Percentiles rank a stretch among this genome's conserved stretches.
Conservation (phyloP, 2,329 filamentous ascomycete species). For the Fusarium anthophilum region DNA sequence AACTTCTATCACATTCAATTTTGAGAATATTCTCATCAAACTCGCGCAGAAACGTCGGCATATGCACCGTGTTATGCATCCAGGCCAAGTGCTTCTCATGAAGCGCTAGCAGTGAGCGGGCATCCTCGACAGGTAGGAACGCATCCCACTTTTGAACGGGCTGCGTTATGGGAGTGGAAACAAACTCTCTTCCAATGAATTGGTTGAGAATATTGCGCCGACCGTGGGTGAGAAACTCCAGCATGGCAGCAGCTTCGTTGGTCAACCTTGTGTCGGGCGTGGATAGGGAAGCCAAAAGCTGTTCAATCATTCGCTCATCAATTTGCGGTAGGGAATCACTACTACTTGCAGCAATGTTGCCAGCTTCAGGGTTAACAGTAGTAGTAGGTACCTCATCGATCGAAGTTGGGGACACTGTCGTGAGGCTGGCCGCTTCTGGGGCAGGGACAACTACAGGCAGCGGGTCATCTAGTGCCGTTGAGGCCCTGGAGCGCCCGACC, state of each 20-base stretch:
- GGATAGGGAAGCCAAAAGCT: background rate
- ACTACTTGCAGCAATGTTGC: too few relatives aligned
- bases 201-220: background rate
- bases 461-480: background rate
- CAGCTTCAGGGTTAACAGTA: background rate
- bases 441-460: background rate
- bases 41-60: background rate
- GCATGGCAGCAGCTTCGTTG: background rate
- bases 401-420: too few relatives aligned
- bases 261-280: background rate
- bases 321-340: background rate
- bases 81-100: background rate
- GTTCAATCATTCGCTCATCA: background rate
- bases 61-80: background rate
- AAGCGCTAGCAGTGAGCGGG: background rate
- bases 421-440: background rate
- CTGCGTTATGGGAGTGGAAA: rapidly evolving
- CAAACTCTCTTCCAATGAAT: background rate
- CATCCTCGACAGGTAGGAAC: background rate
- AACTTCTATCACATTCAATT: background rate
- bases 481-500: background rate
- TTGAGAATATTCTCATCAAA: background rate
- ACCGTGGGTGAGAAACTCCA: background rate
- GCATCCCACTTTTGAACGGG: background rate
- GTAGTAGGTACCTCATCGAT: rapidly evolving